Evolutionary conservation across 208 protist species (phyloP), one percentile per base, ranked within the genome.

Genomic region (Leishmania tropica): DNA sequence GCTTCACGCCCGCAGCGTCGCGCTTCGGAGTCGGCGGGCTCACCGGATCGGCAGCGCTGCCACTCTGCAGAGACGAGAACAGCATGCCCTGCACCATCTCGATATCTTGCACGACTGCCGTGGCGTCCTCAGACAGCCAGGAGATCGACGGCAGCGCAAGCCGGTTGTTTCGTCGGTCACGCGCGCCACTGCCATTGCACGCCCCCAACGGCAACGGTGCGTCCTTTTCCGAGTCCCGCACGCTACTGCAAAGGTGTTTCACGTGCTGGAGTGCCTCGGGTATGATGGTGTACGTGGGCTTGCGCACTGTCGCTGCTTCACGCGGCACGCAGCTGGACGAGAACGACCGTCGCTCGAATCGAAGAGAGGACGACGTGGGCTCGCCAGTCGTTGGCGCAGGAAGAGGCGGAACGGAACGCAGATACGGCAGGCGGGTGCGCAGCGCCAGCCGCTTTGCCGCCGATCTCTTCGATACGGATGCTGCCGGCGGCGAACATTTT

Each of bases 21-120:
- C 51, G 83, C 65, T 42, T 76, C 37, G 83, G 78, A 3, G 67
- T 70, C 37, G 73, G 31, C 54, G 42, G 64, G 15, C 45, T 64
- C 35, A 83, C 42, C 3, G 75, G 48, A 31, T 83, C 75, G 19
- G 53, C 54, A 3, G 74, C 42, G 35, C 65, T 76, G 19, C 78
- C 71, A 28, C 64, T 76, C 74, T 83, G 83, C 64, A 86, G 45
- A 47, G 78, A 85, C 45, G 83, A 82, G 68, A 86, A 86, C 1
- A 86, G 75, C 71, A 82, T 83, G 35, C 60, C 68, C 48, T 86
- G 83, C 28, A 83, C 74, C 13, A 60, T 37, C 78, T 83, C 78
- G 10, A 86, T 58, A 70, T 64, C 58, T 24, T 86, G 83, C 1
- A 83, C 56, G 45, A 83, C 83, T 56, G 75, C 48, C 3, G 64